These are phyloP conservation scores for Ambrosia artemisiifolia DNA, from an alignment of 129 eudicot genomes.

Conservation along the genomic window DNA sequence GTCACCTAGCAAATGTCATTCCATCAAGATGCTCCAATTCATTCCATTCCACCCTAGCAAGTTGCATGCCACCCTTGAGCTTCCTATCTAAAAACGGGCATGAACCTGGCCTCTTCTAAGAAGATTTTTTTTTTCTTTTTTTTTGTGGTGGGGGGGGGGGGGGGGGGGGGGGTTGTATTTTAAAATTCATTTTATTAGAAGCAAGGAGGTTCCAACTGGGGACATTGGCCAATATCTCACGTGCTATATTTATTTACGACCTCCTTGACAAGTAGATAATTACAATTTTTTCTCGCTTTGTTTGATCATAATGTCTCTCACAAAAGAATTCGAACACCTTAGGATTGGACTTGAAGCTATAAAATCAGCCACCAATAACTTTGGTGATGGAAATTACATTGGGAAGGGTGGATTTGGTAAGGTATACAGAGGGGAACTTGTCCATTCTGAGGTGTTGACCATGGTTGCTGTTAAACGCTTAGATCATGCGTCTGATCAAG, in stretches of 20 bases:
- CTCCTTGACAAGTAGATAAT: not conserved
- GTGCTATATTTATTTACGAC: not conserved
- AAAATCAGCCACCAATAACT: slow-evolving; percentile 5
- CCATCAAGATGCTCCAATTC: not conserved
- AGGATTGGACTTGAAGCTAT: slow-evolving; percentile 4
- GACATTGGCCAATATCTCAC: not conserved
- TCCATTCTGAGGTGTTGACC: not conserved
- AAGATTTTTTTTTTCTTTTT: no score
- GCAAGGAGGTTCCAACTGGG: not conserved
- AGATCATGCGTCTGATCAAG: not conserved
- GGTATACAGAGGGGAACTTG: slow-evolving; percentile 3
- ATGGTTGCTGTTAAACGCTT: slow-evolving; percentile 12
- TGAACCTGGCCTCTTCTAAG: not conserved
- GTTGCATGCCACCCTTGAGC: not conserved
- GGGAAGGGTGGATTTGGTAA: slow-evolving; percentile 12
- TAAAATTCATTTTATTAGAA: not conserved
- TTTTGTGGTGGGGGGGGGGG: no score
- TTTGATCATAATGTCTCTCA: not conserved
- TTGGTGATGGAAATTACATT: not conserved
- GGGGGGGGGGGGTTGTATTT: no score
- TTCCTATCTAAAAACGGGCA: not conserved
- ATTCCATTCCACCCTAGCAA: not conserved
- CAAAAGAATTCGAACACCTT: slow-evolving; percentile 6
- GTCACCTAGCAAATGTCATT: not conserved
- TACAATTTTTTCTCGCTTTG: not conserved